Evolutionary conservation across 495 filamentous ascomycete species (phyloP).

Genomic region (Collariella sp.): DNA sequence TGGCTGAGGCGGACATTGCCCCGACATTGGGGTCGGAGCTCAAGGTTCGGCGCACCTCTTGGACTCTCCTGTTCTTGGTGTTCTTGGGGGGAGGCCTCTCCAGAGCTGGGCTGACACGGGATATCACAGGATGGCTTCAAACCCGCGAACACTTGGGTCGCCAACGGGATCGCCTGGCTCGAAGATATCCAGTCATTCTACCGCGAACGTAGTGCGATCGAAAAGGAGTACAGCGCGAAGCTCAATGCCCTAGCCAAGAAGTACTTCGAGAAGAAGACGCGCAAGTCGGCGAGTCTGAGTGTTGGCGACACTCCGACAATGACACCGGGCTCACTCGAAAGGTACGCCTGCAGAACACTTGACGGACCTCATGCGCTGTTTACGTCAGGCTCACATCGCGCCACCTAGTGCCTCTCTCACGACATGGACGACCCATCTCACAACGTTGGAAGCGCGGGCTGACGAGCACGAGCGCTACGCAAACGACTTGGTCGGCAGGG

Average conservation of each 20-base stretch:
- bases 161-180: slow-evolving; percentile 83
- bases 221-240: slow-evolving; percentile 91
- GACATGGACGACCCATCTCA: slow-evolving; percentile 92
- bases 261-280: slow-evolving; percentile 92
- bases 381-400: not conserved
- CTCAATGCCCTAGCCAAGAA: slow-evolving; percentile 82
- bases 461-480: slow-evolving; percentile 81
- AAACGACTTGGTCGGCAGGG: slow-evolving; percentile 60
- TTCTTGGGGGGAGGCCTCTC: not conserved
- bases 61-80: no score
- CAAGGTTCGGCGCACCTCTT: slow-evolving; percentile 56
- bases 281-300: slow-evolving; percentile 78
- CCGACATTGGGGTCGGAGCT: slow-evolving; percentile 83
- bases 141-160: slow-evolving; percentile 84
- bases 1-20: slow-evolving; percentile 66
- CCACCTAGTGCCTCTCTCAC: slow-evolving; percentile 70
- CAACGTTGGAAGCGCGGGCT: slow-evolving; percentile 77
- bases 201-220: slow-evolving; percentile 82
- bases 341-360: slow-evolving; percentile 35
- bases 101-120: slow-evolving; percentile 8
- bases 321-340: slow-evolving; percentile 92
- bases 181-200: slow-evolving; percentile 97
- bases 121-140: slow-evolving; percentile 78
- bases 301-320: slow-evolving; percentile 89
- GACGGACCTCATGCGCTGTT: not conserved